phyloP scores from a whole-genome alignment of 495 filamentous ascomycete genomes.

The Lasiosphaeriaceae sp. region DNA sequence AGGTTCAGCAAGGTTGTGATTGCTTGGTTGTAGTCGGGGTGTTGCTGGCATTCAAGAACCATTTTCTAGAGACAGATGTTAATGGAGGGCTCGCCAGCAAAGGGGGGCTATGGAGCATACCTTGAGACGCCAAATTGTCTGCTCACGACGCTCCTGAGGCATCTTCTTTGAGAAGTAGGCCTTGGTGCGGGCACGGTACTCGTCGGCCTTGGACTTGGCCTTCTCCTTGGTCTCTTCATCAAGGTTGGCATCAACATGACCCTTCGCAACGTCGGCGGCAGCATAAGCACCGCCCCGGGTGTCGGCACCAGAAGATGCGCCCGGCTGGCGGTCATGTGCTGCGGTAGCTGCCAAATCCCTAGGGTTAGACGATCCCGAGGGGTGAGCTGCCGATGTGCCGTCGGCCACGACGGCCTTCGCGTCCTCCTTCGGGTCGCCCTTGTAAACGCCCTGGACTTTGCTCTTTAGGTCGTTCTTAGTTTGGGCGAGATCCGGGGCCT shows the following conservation, averaged over 20 bases:
- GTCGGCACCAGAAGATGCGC: slow-evolving; percentile 47
- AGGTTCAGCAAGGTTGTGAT: slow-evolving; percentile 79
- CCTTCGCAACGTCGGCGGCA: slow-evolving; percentile 48
- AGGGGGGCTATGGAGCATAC: slow-evolving; percentile 17
- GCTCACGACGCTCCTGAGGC: slow-evolving; percentile 90
- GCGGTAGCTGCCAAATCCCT: slow-evolving; percentile 19
- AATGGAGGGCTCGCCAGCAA: background rate
- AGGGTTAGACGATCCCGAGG: slow-evolving; percentile 22
- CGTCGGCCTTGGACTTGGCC: slow-evolving; percentile 30
- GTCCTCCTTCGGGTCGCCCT: slow-evolving; percentile 54
- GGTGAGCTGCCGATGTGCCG: slow-evolving; percentile 26
- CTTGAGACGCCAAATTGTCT: slow-evolving; percentile 87
- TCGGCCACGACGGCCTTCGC: slow-evolving; percentile 29
- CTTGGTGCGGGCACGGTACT: slow-evolving; percentile 56
- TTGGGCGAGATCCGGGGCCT: slow-evolving; percentile 73
- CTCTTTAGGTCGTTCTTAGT: slow-evolving; percentile 63
- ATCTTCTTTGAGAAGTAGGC: slow-evolving; percentile 80
- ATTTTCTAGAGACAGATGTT: slow-evolving; percentile 63
- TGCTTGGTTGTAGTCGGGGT: slow-evolving; percentile 85
- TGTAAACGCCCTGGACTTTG: slow-evolving; percentile 58
- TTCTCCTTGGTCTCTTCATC: slow-evolving; percentile 62
- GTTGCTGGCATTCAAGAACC: slow-evolving; percentile 90
- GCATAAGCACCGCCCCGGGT: slow-evolving; percentile 44
- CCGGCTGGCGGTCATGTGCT: slow-evolving; percentile 28
- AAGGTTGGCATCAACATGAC: slow-evolving; percentile 48